These are phyloP conservation scores for Hypoxylon sp. DNA, from an alignment of 2,329 filamentous ascomycete genomes.

Conservation along the genomic window DNA sequence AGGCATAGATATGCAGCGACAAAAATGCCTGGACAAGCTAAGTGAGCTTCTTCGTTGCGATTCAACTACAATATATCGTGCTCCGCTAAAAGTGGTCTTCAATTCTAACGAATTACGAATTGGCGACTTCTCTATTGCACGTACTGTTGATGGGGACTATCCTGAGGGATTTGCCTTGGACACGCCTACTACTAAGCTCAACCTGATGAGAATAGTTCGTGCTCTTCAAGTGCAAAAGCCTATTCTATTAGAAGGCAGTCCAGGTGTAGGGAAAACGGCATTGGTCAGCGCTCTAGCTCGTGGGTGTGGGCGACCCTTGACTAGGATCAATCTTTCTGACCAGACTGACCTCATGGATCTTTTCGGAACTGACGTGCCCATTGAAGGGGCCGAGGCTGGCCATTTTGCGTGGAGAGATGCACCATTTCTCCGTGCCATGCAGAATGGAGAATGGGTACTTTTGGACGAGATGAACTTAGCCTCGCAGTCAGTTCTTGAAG, in stretches of 20 bases:
- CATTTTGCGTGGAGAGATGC: constrained; percentile 96
- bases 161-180: constrained; percentile 80
- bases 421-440: constrained; percentile 96
- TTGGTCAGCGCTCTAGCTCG: constrained; percentile 86
- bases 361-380: constrained; percentile 95
- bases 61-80: constrained; percentile 73
- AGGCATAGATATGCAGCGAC: constrained; percentile 77
- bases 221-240: constrained; percentile 91
- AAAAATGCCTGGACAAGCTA: constrained; percentile 78
- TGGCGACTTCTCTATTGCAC: constrained; percentile 78
- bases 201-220: constrained; percentile 89
- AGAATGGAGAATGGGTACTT: constrained; percentile 94
- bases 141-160: constrained; percentile 60
- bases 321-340: constrained; percentile 95
- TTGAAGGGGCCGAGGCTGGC: constrained; percentile 90
- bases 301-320: constrained; percentile 83
- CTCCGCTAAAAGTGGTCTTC: constrained; percentile 68
- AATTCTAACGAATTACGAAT: constrained; percentile 69
- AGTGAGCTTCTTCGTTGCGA: constrained; percentile 73
- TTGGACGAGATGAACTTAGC: constrained; percentile 99
- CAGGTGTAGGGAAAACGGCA: constrained; percentile 98
- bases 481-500: constrained; percentile 95
- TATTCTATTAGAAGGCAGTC: constrained; percentile 93
- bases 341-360: constrained; percentile 98
- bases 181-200: constrained; percentile 88